Evolutionary conservation across 805 yeast genomes (phyloP).

Genomic region (Sungouiella blattae): DNA sequence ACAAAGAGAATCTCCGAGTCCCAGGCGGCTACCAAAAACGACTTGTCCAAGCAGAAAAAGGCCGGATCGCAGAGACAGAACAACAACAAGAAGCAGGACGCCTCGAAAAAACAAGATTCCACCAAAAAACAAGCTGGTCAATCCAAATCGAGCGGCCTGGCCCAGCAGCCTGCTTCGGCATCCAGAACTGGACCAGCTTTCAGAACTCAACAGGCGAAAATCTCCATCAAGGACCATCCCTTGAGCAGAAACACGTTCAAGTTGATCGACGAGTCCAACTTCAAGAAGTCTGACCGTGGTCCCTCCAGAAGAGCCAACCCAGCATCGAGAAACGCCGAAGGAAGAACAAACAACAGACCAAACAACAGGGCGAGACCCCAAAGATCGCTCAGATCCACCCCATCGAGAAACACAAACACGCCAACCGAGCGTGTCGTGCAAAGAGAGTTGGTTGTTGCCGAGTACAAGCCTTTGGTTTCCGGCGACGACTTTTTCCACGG

Average conservation of each 20-base stretch:
- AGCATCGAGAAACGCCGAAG: conserved; percentile 1
- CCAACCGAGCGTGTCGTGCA: conserved; percentile 7
- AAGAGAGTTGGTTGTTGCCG: conserved; percentile 12
- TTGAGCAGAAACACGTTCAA: conserved; percentile 16
- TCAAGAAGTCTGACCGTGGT: neutral
- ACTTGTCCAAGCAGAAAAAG: conserved; percentile 2
- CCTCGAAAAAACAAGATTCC: neutral
- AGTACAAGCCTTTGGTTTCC: conserved; percentile 18
- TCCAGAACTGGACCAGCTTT: neutral
- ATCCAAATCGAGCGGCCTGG: too few relatives aligned
- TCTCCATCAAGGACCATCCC: conserved; percentile 17
- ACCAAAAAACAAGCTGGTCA: neutral
- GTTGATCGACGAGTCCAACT: conserved; percentile 6
- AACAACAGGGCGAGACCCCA: neutral
- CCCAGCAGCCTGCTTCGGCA: conserved; percentile 1
- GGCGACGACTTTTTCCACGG: conserved; percentile 37
- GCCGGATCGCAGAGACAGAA: neutral
- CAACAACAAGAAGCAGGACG: conserved; percentile 3
- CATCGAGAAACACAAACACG: too few relatives aligned
- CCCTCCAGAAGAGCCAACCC: neutral
- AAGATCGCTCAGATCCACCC: neutral
- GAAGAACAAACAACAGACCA: conserved; percentile 1
- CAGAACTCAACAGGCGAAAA: neutral
- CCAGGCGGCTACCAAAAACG: neutral
- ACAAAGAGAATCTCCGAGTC: conserved; percentile 6